phyloP scores from a whole-genome alignment of 352 stramenopile species.

The Saprolegnia diclina region DNA sequence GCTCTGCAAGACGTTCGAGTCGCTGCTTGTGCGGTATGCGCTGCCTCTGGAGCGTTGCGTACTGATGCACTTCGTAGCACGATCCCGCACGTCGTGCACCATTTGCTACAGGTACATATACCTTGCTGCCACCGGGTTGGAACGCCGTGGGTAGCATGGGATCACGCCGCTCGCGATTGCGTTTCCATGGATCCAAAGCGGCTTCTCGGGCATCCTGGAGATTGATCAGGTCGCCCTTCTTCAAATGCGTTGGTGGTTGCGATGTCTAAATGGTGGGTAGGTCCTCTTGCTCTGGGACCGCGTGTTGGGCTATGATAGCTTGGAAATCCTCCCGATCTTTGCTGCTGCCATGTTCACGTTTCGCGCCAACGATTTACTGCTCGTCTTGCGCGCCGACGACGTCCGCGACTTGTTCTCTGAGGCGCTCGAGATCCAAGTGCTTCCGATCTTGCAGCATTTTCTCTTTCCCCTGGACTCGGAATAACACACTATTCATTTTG shows the following conservation, averaged over 20 bases:
- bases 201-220: slow-evolving; percentile 69
- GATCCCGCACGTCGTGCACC: slow-evolving; percentile 20
- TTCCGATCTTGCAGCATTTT: slow-evolving; percentile 67
- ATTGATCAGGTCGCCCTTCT: slow-evolving; percentile 38
- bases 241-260: neutral
- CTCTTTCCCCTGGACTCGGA: slow-evolving; percentile 42
- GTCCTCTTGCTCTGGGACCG: slow-evolving; percentile 75
- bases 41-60: neutral
- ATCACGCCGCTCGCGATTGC: slow-evolving; percentile 60
- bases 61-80: neutral
- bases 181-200: slow-evolving; percentile 75
- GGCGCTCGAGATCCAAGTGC: slow-evolving; percentile 58
- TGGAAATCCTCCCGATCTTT: slow-evolving; percentile 61
- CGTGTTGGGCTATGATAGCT: slow-evolving; percentile 58
- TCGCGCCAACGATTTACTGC: slow-evolving; percentile 45
- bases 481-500: neutral
- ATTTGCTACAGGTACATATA: slow-evolving; percentile 19
- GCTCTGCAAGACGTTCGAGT: slow-evolving; percentile 73
- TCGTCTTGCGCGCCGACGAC: slow-evolving; percentile 44
- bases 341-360: slow-evolving; percentile 71
- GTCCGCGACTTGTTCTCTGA: slow-evolving; percentile 58
- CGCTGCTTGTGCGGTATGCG: slow-evolving; percentile 40
- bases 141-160: slow-evolving; percentile 44
- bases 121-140: neutral
- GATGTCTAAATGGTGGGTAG: neutral